phyloP scores from a whole-genome alignment of 306 rosid species.

The Quercus alba region DNA sequence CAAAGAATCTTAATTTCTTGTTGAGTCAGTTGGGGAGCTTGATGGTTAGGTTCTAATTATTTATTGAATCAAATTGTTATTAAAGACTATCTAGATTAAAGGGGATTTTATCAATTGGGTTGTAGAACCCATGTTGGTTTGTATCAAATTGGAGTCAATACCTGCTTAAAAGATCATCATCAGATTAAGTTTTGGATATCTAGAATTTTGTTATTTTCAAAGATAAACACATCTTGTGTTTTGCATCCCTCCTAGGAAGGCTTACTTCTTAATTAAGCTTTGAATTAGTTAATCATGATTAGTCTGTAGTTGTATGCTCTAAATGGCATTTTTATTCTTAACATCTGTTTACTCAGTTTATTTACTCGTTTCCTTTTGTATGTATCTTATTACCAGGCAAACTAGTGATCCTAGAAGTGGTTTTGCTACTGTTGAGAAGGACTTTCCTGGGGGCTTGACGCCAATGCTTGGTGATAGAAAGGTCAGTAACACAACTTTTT shows the following conservation, averaged over 20 bases:
- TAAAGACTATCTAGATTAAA: neutral
- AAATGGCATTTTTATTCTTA: neutral
- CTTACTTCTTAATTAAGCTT: neutral
- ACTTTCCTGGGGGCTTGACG: constrained; percentile 92
- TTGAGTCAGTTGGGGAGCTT: neutral
- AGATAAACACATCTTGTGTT: neutral
- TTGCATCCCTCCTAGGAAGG: neutral
- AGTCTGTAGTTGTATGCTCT: neutral
- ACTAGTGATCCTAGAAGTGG: constrained; percentile 95
- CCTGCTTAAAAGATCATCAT: neutral
- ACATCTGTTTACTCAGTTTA: neutral
- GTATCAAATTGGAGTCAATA: neutral
- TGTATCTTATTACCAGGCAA: constrained; percentile 56
- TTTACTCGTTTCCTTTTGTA: neutral
- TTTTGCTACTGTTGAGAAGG: constrained; percentile 97
- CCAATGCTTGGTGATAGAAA: constrained; percentile 98
- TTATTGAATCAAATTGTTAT: neutral
- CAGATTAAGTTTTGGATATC: neutral
- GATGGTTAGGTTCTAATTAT: neutral
- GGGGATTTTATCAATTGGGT: neutral
- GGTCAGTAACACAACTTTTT: constrained; percentile 40
- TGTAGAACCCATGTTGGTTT: neutral
- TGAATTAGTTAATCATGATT: neutral
- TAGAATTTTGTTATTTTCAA: neutral
- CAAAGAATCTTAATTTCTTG: neutral